phyloP scores from a whole-genome alignment of 2,329 filamentous ascomycete species.

The Pseudocercospora ulei region DNA sequence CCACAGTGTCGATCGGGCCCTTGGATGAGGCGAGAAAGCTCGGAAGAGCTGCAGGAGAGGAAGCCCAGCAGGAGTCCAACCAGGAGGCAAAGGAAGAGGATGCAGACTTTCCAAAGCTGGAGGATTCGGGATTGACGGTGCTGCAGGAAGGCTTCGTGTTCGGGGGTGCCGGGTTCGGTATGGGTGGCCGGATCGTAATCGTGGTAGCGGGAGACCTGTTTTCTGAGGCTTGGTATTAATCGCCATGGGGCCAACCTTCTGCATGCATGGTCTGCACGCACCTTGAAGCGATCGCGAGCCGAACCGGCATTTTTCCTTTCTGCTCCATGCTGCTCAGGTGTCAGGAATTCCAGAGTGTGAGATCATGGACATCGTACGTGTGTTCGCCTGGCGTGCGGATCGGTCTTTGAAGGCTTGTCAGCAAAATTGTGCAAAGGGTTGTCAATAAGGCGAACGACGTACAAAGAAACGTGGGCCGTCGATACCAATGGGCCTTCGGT shows the following conservation, averaged over 20 bases:
- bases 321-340: background rate
- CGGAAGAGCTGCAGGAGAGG: conserved; percentile 1
- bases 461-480: too few relatives aligned
- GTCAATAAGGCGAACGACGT: too few relatives aligned
- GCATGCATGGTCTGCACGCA: background rate
- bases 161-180: background rate
- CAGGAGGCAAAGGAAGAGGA: background rate
- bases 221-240: too few relatives aligned
- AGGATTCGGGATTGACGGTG: background rate
- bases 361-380: too few relatives aligned
- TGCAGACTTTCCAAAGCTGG: conserved; percentile 1
- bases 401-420: too few relatives aligned
- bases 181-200: conserved; percentile 1
- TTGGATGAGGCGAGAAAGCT: background rate
- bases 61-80: background rate
- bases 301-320: conserved; percentile 2
- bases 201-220: conserved; percentile 6
- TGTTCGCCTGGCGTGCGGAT: too few relatives aligned
- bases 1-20: background rate
- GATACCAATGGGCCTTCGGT: too few relatives aligned
- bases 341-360: background rate
- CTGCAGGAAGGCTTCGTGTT: conserved; percentile 1
- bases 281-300: background rate
- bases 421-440: too few relatives aligned
- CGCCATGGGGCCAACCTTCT: too few relatives aligned